Evolutionary conservation across 768 basidiomycete species (phyloP).

Genomic region (Fomitopsis serialis): DNA sequence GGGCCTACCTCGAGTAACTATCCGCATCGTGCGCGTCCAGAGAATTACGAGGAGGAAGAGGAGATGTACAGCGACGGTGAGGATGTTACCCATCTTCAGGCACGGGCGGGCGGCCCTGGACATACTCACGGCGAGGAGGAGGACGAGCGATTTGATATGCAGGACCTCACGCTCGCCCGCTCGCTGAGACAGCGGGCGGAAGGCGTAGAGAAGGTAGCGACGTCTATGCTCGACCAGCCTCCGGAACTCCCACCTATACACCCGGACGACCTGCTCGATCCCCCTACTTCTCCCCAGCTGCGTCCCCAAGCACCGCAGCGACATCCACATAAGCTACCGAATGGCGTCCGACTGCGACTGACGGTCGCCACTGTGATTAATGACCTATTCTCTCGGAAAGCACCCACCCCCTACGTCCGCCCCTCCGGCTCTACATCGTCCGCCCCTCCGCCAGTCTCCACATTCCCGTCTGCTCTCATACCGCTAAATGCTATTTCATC

Average conservation of each 20-base stretch:
- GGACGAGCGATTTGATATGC: slow-evolving; percentile 47
- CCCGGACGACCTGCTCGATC: slow-evolving; percentile 47
- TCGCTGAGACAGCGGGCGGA: slow-evolving; percentile 68
- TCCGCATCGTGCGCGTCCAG: slow-evolving; percentile 60
- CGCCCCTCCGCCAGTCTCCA: slow-evolving; percentile 5
- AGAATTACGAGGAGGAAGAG: slow-evolving; percentile 74
- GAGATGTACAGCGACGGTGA: slow-evolving; percentile 64
- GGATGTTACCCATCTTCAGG: slow-evolving; percentile 34
- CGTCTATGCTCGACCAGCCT: slow-evolving; percentile 75
- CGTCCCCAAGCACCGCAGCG: slow-evolving; percentile 26
- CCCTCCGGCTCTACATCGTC: slow-evolving; percentile 3
- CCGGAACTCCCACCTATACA: slow-evolving; percentile 56
- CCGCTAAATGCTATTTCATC: slow-evolving; percentile 4
- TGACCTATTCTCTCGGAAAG: slow-evolving; percentile 73
- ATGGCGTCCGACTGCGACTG: slow-evolving; percentile 74
- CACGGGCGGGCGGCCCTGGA: slow-evolving; percentile 47
- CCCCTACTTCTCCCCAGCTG: slow-evolving; percentile 46
- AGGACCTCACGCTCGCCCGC: slow-evolving; percentile 60
- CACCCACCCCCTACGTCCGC: slow-evolving; percentile 33
- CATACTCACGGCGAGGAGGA: slow-evolving; percentile 51
- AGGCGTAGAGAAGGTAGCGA: slow-evolving; percentile 77
- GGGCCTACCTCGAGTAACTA: slow-evolving; percentile 58
- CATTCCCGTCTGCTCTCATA: slow-evolving; percentile 2
- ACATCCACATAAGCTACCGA: slow-evolving; percentile 65
- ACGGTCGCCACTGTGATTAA: slow-evolving; percentile 75